phyloP scores from a whole-genome alignment of 306 rosid species.

The Medicago arabica region DNA sequence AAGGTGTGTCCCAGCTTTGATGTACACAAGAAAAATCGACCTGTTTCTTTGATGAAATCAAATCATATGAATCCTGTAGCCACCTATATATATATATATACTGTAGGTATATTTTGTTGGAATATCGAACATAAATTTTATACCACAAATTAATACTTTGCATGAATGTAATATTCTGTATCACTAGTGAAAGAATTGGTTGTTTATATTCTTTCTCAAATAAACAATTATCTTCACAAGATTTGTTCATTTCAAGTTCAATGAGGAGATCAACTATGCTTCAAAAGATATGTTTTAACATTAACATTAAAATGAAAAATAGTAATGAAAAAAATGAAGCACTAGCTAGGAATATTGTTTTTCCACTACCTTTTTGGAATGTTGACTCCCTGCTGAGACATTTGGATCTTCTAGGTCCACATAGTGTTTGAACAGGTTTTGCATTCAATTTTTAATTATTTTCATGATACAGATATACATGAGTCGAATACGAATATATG shows the following conservation, averaged over 20 bases:
- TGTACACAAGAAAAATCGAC: too few relatives aligned
- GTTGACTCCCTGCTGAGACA: background rate
- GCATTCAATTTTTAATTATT: background rate
- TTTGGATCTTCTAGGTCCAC: background rate
- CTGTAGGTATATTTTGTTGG: background rate
- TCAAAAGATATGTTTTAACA: background rate
- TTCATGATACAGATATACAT: background rate
- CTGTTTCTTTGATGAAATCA: too few relatives aligned
- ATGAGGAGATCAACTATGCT: background rate
- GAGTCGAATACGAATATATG: too few relatives aligned
- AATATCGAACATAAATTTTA: background rate
- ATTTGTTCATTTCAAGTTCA: background rate
- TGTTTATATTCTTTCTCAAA: too few relatives aligned
- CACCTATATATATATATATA: too few relatives aligned
- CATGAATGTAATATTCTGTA: background rate
- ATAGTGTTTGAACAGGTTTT: too few relatives aligned
- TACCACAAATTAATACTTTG: background rate
- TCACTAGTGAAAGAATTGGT: too few relatives aligned
- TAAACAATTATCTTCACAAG: background rate
- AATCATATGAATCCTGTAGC: too few relatives aligned
- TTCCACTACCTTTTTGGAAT: background rate
- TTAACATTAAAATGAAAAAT: background rate
- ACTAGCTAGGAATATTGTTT: background rate
- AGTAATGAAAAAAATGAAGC: background rate
- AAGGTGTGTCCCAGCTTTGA: too few relatives aligned